Base-by-base conservation (phyloP, 352 stramenopile species). In the Thalassiosira livingstoniorum region DNA sequence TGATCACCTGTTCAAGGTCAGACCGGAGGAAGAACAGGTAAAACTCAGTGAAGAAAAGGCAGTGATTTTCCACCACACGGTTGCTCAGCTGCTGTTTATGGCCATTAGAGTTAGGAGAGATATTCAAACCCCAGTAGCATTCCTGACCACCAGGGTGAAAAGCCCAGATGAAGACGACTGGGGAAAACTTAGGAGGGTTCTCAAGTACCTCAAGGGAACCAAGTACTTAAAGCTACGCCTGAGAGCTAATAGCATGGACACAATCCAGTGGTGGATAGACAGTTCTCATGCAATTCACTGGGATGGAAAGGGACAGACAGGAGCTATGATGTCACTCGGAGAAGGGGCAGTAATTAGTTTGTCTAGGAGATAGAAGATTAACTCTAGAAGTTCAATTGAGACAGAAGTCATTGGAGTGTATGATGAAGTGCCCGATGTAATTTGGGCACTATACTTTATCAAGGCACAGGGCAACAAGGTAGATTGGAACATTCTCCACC, bases 381-480 rank as follows among this genome's bases (percentile, higher is more conserved):
- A 58, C 47, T 11, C 4, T 7, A 58, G n/a, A 27, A 58, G 47
- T 23, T 58, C n/a, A n/a, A 25, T 4, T 29, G 47, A 58, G 47
- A 23, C 11, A 10, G n/a, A 58, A n/a, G 11, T 58, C 4, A 23
- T 58, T 25, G 74, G 65, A 34, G 71, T 83, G 0, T 47, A 86
- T 51, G 78, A 86, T 65, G 35, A 45, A 2, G 71, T 90, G 45
- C 42, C 80, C 29, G 4, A 69, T 5, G 65, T 87, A 5, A 13
- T 87, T 35, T 91, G 86, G 86, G 82, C 74, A 2, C 47, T 11
- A 15, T 58, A 58, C n/a, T 58, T n/a, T n/a, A n/a, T n/a, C n/a
- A n/a, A n/a, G n/a, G n/a, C n/a, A n/a, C n/a, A n/a, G n/a, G n/a
- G n/a, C n/a, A n/a, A n/a, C n/a, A n/a, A n/a, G n/a, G n/a, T n/a